A percentile compares a stretch with the other conserved stretches of the same genome.
Conservation (phyloP, 176 grass and related monocot genomes). For the Panicum miliaceum region DNA sequence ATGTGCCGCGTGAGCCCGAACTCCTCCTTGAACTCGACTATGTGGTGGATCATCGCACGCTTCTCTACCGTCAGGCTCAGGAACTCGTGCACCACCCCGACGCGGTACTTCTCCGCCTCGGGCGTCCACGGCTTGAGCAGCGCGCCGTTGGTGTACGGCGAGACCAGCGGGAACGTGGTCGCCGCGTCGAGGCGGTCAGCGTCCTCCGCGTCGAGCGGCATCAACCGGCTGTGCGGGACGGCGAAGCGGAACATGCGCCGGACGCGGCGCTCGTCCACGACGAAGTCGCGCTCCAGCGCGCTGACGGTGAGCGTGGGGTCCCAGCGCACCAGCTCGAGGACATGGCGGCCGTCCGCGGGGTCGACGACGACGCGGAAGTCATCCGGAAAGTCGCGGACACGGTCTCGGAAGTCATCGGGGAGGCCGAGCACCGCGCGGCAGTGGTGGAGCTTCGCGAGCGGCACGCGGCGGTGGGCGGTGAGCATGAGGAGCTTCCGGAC, state of each 20-base stretch:
- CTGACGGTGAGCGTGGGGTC: conserved; percentile 73
- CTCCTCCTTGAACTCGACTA: conserved; percentile 94
- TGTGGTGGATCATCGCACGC: conserved; percentile 83
- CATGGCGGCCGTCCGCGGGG: conserved; percentile 61
- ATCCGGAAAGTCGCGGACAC: conserved; percentile 60
- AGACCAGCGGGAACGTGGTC: conserved; percentile 79
- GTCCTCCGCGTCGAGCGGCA: conserved; percentile 65
- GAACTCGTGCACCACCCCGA: conserved; percentile 84
- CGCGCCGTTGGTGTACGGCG: conserved; percentile 73
- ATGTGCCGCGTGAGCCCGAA: conserved; percentile 75
- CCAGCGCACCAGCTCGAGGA: conserved; percentile 82
- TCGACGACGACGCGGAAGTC: conserved; percentile 80
- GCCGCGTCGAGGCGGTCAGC: conserved; percentile 56
- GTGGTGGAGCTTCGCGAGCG: conserved; percentile 78
- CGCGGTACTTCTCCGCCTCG: conserved; percentile 81
- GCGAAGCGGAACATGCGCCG: conserved; percentile 71
- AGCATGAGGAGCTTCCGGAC: conserved; percentile 93
- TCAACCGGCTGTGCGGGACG: conserved; percentile 63
- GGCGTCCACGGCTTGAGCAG: conserved; percentile 69
- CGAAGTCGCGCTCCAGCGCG: conserved; percentile 77
- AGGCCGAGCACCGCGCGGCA: conserved; percentile 80
- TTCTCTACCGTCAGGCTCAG: conserved; percentile 87
- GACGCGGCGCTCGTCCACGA: conserved; percentile 59
- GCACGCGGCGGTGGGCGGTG: conserved; percentile 60
- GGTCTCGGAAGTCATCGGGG: conserved; percentile 80